These are phyloP conservation scores for Gossypium anomalum DNA, from an alignment of 345 rosid species.

Conservation along the genomic window DNA sequence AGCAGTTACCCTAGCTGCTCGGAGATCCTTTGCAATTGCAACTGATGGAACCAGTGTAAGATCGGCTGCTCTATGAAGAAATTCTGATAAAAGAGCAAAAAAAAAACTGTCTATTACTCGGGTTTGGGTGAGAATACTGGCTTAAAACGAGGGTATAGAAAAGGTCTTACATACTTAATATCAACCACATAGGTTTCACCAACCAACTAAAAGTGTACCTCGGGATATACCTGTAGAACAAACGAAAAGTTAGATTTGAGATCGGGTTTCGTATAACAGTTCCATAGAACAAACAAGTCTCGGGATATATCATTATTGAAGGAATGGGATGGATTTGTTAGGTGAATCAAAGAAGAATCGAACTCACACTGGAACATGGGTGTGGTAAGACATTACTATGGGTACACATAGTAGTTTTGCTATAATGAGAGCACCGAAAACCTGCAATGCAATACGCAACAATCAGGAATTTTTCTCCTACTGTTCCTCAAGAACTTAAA, in stretches of 20 bases:
- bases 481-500: constrained; percentile 4
- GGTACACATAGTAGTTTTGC: constrained; percentile 86
- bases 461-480: constrained; percentile 20
- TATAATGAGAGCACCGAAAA: constrained; percentile 88
- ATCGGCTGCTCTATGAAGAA: constrained; percentile 98
- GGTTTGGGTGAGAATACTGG: background rate
- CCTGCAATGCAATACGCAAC: constrained; percentile 40
- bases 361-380: constrained; percentile 99
- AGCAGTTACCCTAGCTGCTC: constrained; percentile 81
- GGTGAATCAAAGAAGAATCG: constrained; percentile 10
- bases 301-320: background rate
- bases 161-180: constrained; percentile 60
- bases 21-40: constrained; percentile 84
- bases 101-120: constrained; percentile 2
- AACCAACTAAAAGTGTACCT: constrained; percentile 99
- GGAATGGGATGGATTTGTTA: constrained; percentile 1
- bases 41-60: constrained; percentile 94
- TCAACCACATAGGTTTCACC: constrained; percentile 93
- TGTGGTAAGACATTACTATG: constrained; percentile 97
- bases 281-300: background rate
- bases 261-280: background rate
- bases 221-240: constrained; percentile 74
- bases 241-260: constrained; percentile 19
- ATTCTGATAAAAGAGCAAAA: constrained; percentile 46
- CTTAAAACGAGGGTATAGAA: background rate